Conservation (phyloP, 2,329 filamentous ascomycete genomes). For the Mycogone perniciosa region DNA sequence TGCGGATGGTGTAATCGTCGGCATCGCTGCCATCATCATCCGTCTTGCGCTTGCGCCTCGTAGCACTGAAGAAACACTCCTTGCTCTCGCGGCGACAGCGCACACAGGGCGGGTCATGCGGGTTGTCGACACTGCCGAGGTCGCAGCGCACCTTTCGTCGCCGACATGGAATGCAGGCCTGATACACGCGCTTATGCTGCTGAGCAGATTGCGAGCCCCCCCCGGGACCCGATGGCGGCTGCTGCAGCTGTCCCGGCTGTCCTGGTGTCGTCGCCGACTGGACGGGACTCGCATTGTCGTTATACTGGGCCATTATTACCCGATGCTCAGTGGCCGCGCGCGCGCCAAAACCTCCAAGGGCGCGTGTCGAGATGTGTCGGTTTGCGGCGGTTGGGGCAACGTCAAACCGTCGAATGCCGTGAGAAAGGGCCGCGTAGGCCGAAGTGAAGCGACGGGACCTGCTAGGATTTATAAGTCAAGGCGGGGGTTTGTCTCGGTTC, state of each 20-base stretch:
- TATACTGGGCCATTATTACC: slow-evolving; percentile 17
- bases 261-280: slow-evolving; percentile 15
- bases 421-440: slow-evolving; percentile 11
- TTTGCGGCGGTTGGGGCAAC: slow-evolving; percentile 30
- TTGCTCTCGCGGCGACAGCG: slow-evolving; percentile 92
- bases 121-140: slow-evolving; percentile 77
- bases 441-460: slow-evolving; percentile 13
- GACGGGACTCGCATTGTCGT: slow-evolving; percentile 17
- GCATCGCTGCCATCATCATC: slow-evolving; percentile 48
- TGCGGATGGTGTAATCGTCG: slow-evolving; percentile 65
- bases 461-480: not conserved
- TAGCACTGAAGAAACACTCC: slow-evolving; percentile 94
- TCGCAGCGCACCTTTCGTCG: slow-evolving; percentile 58
- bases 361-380: slow-evolving; percentile 20
- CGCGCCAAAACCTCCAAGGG: not conserved
- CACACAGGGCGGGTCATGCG: slow-evolving; percentile 87
- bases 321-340: not conserved
- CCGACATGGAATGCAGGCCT: slow-evolving; percentile 57
- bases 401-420: slow-evolving; percentile 15
- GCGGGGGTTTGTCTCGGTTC: slow-evolving; percentile 3
- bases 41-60: slow-evolving; percentile 82
- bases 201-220: slow-evolving; percentile 6
- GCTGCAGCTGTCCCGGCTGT: slow-evolving; percentile 14
- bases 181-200: slow-evolving; percentile 57
- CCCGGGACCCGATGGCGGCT: slow-evolving; percentile 12